Percentiles rank a stretch among this genome's conserved stretches.
phyloP scores from a whole-genome alignment of 805 yeast species.

The Saturnispora gosingensis region DNA sequence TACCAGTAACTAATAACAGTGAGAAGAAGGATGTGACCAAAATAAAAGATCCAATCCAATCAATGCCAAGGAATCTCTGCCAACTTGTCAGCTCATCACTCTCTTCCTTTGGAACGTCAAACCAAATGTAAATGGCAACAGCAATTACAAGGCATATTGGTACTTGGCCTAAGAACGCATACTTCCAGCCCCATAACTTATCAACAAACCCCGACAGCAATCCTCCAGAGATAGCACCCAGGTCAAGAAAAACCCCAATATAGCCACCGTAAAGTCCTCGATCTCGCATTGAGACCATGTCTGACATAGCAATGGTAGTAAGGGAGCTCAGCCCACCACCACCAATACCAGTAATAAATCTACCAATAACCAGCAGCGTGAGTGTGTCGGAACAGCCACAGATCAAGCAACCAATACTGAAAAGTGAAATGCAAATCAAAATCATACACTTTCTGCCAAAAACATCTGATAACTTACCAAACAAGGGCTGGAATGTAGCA shows the following conservation, averaged over 20 bases:
- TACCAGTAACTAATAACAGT: conserved; percentile 56
- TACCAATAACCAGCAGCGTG: conserved; percentile 39
- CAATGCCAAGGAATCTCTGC: conserved; percentile 48
- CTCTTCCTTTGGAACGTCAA: conserved; percentile 3
- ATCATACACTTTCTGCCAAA: conserved; percentile 38
- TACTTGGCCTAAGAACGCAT: conserved; percentile 43
- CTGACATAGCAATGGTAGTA: conserved; percentile 66
- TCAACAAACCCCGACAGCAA: conserved; percentile 49
- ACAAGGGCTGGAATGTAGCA: conserved; percentile 43
- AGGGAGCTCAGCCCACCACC: conserved; percentile 77
- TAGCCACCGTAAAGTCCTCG: conserved; percentile 78
- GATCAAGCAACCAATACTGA: conserved; percentile 31
- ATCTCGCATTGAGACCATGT: conserved; percentile 62
- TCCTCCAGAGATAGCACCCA: conserved; percentile 71
- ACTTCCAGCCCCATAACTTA: conserved; percentile 52
- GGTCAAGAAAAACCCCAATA: conserved; percentile 63
- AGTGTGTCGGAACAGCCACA: conserved; percentile 34
- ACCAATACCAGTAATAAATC: conserved; percentile 75
- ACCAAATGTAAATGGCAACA: conserved; percentile 31
- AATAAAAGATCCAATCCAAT: conserved; percentile 53
- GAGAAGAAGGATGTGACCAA: conserved; percentile 49
- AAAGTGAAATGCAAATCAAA: conserved; percentile 24
- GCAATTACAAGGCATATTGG: conserved; percentile 39
- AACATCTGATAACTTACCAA: conserved; percentile 44
- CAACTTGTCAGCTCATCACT: conserved; percentile 30